phyloP scores from a whole-genome alignment of 1,284 basidiomycete genomes.

The Pseudozyma thailandica region DNA sequence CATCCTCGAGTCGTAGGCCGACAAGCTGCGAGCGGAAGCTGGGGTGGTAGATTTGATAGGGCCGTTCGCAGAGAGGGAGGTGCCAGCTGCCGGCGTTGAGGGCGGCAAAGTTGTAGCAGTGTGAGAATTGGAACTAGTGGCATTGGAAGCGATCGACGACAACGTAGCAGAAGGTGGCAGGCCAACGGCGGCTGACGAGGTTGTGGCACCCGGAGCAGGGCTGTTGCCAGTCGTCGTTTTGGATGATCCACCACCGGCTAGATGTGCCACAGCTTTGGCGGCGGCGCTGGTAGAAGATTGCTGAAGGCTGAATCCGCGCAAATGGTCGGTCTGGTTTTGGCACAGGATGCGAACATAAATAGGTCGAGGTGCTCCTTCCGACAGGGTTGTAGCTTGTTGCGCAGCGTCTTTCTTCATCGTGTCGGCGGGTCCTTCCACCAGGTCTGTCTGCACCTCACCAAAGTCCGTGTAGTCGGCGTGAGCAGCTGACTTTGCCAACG shows the following conservation, averaged over 20 bases:
- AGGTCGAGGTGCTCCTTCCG: conserved; percentile 18
- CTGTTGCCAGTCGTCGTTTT: conserved; percentile 10
- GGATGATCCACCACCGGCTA: conserved; percentile 27
- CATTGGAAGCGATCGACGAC: conserved; percentile 49
- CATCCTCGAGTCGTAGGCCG: conserved; percentile 38
- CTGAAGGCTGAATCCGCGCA: conserved; percentile 33
- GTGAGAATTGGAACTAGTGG: conserved; percentile 47
- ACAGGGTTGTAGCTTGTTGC: neutral
- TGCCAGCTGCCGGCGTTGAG: conserved; percentile 23
- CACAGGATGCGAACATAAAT: conserved; percentile 55
- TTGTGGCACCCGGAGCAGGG: conserved; percentile 7
- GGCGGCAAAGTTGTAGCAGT: conserved; percentile 21
- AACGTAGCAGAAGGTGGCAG: conserved; percentile 36
- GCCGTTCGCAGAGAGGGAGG: conserved; percentile 6
- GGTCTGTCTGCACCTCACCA: conserved; percentile 32
- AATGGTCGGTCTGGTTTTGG: conserved; percentile 58
- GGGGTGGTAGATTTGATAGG: conserved; percentile 19
- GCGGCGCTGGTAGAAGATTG: conserved; percentile 13
- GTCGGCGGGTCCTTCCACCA: conserved; percentile 21
- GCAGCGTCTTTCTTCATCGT: neutral
- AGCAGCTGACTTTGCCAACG: neutral
- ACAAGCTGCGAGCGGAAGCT: conserved; percentile 29
- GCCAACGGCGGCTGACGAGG: conserved; percentile 16
- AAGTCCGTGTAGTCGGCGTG: conserved; percentile 28
- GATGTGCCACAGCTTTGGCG: conserved; percentile 30